A percentile compares a stretch with the other conserved stretches of the same genome.
Evolutionary conservation across 2,329 filamentous ascomycete species (phyloP).

Genomic region (Decorospora gaudefroyi): DNA sequence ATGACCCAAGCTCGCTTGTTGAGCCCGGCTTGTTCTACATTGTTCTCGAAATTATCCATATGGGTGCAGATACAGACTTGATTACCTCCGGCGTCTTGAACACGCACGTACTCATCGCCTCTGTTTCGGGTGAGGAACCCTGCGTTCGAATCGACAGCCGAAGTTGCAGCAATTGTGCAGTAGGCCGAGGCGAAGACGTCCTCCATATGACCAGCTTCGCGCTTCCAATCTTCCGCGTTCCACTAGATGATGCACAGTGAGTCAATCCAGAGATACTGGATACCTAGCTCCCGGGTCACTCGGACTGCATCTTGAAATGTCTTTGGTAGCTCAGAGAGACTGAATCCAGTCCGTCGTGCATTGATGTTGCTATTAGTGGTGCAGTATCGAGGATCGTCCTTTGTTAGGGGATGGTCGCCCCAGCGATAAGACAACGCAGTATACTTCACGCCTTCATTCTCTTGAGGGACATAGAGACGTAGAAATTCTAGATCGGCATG

Average conservation of each 20-base stretch:
- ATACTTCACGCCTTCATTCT: conserved; percentile 3
- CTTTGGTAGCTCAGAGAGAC: conserved; percentile 18
- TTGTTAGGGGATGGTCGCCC: conserved; percentile 9
- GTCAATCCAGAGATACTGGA: no score
- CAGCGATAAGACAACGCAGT: conserved; percentile 30
- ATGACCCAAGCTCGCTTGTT: conserved; percentile 27
- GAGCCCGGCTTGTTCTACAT: conserved; percentile 13
- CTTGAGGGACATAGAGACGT: conserved; percentile 9
- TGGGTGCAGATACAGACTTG: no score
- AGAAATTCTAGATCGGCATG: conserved; percentile 9
- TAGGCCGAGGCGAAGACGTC: no score
- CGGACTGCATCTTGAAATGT: no score
- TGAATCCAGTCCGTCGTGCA: conserved; percentile 6
- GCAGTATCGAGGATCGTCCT: conserved; percentile 13
- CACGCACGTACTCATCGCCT: conserved; percentile 7
- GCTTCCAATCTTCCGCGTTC: no score
- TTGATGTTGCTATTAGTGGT: conserved; percentile 16
- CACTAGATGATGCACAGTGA: no score
- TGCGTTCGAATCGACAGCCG: conserved; percentile 14
- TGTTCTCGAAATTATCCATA: conserved; percentile 16
- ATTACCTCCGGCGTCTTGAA: conserved; percentile 9
- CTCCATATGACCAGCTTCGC: no score
- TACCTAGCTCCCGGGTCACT: no score
- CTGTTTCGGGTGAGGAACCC: conserved; percentile 20
- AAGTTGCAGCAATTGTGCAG: no score